phyloP scores from a whole-genome alignment of 306 rosid genomes.

The Gastrolobium villosum region DNA sequence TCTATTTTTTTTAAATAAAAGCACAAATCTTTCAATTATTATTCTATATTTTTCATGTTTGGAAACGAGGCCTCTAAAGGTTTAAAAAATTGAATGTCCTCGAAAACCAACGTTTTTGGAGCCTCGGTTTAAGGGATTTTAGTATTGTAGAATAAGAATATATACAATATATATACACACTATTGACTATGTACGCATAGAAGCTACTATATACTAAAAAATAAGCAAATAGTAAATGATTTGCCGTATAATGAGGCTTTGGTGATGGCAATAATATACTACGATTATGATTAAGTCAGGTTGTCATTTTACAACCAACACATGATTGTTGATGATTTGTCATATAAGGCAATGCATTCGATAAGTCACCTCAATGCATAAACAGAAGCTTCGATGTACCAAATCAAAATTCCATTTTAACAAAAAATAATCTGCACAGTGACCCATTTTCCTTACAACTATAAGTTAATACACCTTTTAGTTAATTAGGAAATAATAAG shows the following conservation, averaged over 20 bases:
- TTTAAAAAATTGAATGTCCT: background rate
- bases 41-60: background rate
- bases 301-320: constrained; percentile 31
- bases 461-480: background rate
- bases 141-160: background rate
- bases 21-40: constrained; percentile 36
- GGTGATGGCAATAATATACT: constrained; percentile 32
- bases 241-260: constrained; percentile 26
- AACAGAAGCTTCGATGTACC: constrained; percentile 12
- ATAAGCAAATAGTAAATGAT: background rate
- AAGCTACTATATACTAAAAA: background rate
- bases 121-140: background rate
- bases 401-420: background rate
- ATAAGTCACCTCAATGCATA: background rate
- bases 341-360: background rate
- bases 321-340: constrained; percentile 16
- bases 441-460: constrained; percentile 16
- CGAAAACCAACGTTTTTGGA: constrained; percentile 10
- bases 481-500: constrained; percentile 6
- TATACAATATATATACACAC: background rate
- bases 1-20: background rate
- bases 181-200: constrained; percentile 14
- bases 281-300: constrained; percentile 35
- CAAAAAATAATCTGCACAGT: background rate
- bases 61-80: constrained; percentile 11